A percentile compares a stretch with the other conserved stretches of the same genome.
phyloP scores from a whole-genome alignment of 2,329 filamentous ascomycete species.

The Aspergillus sp. region DNA sequence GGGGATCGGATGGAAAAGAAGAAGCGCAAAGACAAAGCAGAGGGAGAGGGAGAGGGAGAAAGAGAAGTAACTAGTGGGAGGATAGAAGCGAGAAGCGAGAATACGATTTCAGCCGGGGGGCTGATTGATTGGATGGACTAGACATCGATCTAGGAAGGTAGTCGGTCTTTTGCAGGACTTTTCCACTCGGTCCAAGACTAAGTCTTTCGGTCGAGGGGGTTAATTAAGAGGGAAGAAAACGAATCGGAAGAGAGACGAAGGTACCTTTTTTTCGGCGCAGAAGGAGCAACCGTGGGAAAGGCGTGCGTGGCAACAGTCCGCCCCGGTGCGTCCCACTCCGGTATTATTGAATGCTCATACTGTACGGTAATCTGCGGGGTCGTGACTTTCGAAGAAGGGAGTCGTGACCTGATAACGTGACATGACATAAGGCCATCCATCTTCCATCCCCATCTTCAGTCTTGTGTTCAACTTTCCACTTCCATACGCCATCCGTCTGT shows the following conservation, averaged over 20 bases:
- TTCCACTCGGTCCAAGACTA: too few relatives aligned
- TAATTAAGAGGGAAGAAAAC: not conserved
- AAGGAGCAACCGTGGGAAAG: too few relatives aligned
- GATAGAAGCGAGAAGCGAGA: not conserved
- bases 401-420: not conserved
- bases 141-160: not conserved
- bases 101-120: not conserved
- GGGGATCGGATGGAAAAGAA: not conserved
- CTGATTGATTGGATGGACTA: not conserved
- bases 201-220: not conserved
- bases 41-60: not conserved
- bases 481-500: too few relatives aligned
- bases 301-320: too few relatives aligned
- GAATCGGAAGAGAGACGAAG: not conserved
- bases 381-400: not conserved
- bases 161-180: too few relatives aligned
- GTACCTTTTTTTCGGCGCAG: too few relatives aligned
- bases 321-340: too few relatives aligned
- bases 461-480: too few relatives aligned
- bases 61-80: not conserved
- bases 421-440: not conserved
- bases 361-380: not conserved
- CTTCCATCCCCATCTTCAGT: not conserved
- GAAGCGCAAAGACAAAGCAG: not conserved
- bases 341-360: not conserved